Evolutionary conservation across 768 basidiomycete genomes (phyloP).

Genomic region (Mycena filopes): DNA sequence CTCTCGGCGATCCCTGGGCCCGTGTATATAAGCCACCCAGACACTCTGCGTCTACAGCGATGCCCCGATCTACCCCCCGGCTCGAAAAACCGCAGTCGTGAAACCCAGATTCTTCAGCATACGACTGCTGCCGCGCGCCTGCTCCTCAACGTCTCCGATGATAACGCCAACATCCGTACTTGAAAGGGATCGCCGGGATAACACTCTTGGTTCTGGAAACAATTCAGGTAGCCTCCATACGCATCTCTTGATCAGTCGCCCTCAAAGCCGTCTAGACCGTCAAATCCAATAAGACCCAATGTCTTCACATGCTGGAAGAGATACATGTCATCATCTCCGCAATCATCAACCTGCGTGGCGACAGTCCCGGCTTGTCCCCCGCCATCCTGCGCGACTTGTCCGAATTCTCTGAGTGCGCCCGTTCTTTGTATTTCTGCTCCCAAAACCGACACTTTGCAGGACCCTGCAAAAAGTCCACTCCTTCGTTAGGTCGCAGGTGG

Average conservation of each 20-base stretch:
- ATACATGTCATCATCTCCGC: constrained; percentile 8
- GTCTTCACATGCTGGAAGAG: constrained; percentile 5
- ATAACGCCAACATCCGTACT: constrained; percentile 1
- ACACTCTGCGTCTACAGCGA: neutral
- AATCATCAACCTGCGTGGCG: constrained; percentile 2
- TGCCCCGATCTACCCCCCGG: neutral
- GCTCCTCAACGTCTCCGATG: constrained; percentile 8
- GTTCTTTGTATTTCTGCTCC: too few relatives aligned
- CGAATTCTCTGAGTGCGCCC: constrained; percentile 9
- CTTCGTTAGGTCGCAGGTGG: constrained; percentile 15
- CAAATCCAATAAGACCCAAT: constrained; percentile 15
- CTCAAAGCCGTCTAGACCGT: neutral
- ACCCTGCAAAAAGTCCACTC: constrained; percentile 20
- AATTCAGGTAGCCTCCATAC: neutral
- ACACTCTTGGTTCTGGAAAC: constrained; percentile 13
- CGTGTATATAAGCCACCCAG: too few relatives aligned
- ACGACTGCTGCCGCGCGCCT: neutral
- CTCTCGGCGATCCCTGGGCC: too few relatives aligned
- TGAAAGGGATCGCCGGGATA: constrained; percentile 21
- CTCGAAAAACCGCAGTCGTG: neutral
- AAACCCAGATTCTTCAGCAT: neutral
- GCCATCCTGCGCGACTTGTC: constrained; percentile 3
- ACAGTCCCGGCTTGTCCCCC: neutral
- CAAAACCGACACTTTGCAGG: neutral
- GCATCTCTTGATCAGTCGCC: too few relatives aligned